Conservation (phyloP, 352 stramenopile species). For the Aphanomyces cochlioides region DNA sequence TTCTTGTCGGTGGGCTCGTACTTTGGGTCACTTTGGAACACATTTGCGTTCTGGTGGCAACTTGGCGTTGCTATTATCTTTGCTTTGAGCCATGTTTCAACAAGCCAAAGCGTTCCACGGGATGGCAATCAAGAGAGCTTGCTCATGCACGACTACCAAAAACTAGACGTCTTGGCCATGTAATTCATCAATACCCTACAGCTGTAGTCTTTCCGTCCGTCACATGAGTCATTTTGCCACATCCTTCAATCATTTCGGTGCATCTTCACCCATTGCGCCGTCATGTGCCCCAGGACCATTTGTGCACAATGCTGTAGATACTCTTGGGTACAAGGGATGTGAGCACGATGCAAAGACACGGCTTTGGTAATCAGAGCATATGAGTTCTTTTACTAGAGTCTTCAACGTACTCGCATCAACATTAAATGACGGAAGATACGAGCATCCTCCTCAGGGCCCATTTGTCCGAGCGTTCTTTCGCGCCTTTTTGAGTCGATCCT, state of each 20-base stretch:
- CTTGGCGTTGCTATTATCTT: slow-evolving; percentile 5
- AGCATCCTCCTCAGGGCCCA: no score
- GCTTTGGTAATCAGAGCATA: no score
- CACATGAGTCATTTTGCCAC: not conserved
- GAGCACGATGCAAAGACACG: no score
- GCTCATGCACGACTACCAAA: slow-evolving; percentile 28
- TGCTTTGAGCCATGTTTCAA: not conserved
- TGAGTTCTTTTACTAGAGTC: no score
- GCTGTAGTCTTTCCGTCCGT: not conserved
- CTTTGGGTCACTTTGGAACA: slow-evolving; percentile 26
- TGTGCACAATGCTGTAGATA: no score
- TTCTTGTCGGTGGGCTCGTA: slow-evolving; percentile 8
- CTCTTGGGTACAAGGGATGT: no score
- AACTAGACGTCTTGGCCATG: slow-evolving; percentile 23
- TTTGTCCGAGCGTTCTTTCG: no score
- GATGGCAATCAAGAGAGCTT: slow-evolving; percentile 24
- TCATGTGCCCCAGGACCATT: no score
- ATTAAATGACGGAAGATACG: no score
- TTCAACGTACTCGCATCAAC: no score
- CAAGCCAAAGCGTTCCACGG: no score
- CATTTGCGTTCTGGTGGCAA: slow-evolving; percentile 22
- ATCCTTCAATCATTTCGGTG: not conserved
- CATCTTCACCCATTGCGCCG: no score
- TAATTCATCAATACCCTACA: not conserved
- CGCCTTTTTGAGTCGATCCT: not conserved